These are phyloP conservation scores for Lasiosphaeriaceae sp. DNA, from an alignment of 495 filamentous ascomycete genomes.

Conservation along the genomic window DNA sequence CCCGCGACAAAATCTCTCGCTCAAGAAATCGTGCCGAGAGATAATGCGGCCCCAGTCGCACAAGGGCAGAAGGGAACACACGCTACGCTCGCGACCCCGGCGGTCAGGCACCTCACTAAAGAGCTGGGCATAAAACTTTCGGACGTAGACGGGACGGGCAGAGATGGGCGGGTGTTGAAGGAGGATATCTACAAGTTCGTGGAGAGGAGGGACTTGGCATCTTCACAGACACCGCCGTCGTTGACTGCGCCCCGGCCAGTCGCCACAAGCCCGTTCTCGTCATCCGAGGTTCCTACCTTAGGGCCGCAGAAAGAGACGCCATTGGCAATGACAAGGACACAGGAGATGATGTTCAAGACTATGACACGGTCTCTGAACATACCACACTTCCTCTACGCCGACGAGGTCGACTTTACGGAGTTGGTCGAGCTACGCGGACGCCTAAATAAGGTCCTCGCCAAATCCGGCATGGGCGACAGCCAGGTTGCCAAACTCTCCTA, in stretches of 20 bases:
- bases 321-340: conserved; percentile 67
- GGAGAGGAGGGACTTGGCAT: conserved; percentile 34
- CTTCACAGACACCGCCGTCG: background rate
- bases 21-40: background rate
- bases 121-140: conserved; percentile 70
- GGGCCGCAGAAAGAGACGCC: conserved; percentile 60
- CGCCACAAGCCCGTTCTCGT: conserved; percentile 10
- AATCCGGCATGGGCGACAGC: conserved; percentile 30
- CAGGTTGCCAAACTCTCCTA: conserved; percentile 67
- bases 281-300: conserved; percentile 15
- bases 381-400: conserved; percentile 90
- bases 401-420: conserved; percentile 74
- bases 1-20: background rate
- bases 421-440: conserved; percentile 65
- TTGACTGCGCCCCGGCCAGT: conserved; percentile 6
- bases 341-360: conserved; percentile 94
- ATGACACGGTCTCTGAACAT: conserved; percentile 91
- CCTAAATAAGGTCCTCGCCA: conserved; percentile 57
- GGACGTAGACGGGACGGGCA: conserved; percentile 79
- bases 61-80: conserved; percentile 44
- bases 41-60: background rate
- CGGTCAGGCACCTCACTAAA: conserved; percentile 83
- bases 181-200: conserved; percentile 84
- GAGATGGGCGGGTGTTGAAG: conserved; percentile 86
- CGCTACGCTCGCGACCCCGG: conserved; percentile 79